Base-by-base conservation (phyloP, 306 rosid genomes). In the Vicia sativa region DNA sequence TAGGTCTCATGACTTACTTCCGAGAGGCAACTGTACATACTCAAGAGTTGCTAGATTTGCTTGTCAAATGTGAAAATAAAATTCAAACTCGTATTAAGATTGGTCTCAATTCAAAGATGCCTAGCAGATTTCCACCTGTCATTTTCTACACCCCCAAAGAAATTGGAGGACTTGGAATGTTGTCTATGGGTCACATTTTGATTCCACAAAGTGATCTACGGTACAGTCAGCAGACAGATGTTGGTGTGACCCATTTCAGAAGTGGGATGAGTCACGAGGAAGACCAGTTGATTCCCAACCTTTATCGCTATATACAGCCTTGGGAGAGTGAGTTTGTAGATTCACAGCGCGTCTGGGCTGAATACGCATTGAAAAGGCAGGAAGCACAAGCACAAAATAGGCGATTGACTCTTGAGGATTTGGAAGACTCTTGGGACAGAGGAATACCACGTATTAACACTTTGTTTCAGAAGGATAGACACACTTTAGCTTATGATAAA, bases 211-310 rank as follows among this genome's bases (percentile, higher is more conserved):
- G 97, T 44, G 99, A 93, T 73, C 97, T 95, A 26, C 86, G 99
- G 41, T 88, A 90, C 84, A 95, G 96, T 78, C 99, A 95, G 74
- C 97, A 95, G 80, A 95, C 99, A 7, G 97, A 95, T 78, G 99
- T 95, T 75, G 97, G 99, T 74, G 97, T 90, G 6, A 95, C 96
- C 56, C 99, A 95, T 80, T 95, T 95, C 58, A 88, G 97, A 80
- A 95, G 99, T 85, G 99, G 99, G 37, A 95, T 95, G 99, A 95
- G 96, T 76, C 97, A 95, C 55, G 99, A 95, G 65, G 96, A 88
- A 81, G 99, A 90, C 78, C 99, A 95, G 85, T 75, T 95, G 78
- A 95, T 95, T 81, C 99, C 99, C 58, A 95, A 95, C 70, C 95
- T 95, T 62, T 95, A 95, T 71, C 95, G 97, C 16, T 95, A 95